Conservation (phyloP, 306 rosid genomes). For the Rosa rugosa region DNA sequence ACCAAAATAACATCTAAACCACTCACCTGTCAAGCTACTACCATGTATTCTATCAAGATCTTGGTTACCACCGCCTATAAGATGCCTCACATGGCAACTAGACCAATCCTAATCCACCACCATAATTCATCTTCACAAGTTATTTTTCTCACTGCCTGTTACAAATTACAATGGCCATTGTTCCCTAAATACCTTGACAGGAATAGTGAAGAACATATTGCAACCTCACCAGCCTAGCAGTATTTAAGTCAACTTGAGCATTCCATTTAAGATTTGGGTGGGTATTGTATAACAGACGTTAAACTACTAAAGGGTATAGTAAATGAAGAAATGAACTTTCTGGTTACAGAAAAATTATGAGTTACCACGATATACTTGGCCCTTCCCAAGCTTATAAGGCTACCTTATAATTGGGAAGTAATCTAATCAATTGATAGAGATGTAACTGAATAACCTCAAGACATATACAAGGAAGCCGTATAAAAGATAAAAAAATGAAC, state of each 20-base stretch:
- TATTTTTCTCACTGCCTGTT: not conserved
- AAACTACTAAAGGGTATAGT: not conserved
- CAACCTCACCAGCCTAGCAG: not conserved
- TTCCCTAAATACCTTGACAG: not conserved
- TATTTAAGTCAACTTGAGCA: not conserved
- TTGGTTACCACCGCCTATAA: not conserved
- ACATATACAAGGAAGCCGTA: not conserved
- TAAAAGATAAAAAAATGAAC: not conserved
- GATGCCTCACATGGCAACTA: not conserved
- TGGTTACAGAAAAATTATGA: not conserved
- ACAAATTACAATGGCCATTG: not conserved
- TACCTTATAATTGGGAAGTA: not conserved
- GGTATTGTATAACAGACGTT: not conserved
- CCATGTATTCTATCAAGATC: slow-evolving; percentile 2
- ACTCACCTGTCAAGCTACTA: not conserved
- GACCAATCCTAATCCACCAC: not conserved
- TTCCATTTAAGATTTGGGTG: not conserved
- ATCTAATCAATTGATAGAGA: not conserved
- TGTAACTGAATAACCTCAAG: not conserved
- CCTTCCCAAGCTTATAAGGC: not conserved
- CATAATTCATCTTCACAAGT: not conserved
- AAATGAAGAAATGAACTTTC: not conserved
- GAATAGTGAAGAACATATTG: too few species aligned
- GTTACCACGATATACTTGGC: not conserved
- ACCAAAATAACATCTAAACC: slow-evolving; percentile 6